Percentiles rank a stretch among this genome's conserved stretches.
phyloP scores from a whole-genome alignment of 495 filamentous ascomycete species.

The Neurospora sp. region DNA sequence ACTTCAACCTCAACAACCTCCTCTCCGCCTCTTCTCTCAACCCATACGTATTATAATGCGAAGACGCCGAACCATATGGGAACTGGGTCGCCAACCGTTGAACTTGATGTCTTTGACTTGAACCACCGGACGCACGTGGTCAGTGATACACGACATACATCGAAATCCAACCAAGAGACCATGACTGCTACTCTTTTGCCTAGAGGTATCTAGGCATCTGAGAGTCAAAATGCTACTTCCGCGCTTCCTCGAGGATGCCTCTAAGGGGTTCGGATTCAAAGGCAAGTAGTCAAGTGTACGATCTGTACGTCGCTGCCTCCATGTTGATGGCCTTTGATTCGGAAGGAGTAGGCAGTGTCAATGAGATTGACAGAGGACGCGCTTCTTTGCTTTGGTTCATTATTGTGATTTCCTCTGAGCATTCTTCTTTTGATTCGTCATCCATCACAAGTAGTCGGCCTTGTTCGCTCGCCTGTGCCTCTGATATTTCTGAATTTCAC shows the following conservation, averaged over 20 bases:
- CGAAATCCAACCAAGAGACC: background rate
- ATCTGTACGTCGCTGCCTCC: background rate
- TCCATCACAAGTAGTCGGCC: background rate
- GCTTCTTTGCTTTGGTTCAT: background rate
- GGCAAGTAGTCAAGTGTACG: background rate
- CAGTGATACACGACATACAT: background rate
- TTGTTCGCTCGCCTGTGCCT: background rate
- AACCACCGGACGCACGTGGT: background rate
- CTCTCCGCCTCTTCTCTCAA: background rate
- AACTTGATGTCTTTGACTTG: background rate
- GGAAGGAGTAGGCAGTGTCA: background rate
- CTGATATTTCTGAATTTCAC: background rate
- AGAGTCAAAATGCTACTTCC: background rate
- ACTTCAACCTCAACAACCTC: background rate
- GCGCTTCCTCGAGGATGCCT: background rate
- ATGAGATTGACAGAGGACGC: background rate
- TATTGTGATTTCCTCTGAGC: background rate
- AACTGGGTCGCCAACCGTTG: no score
- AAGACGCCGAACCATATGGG: background rate
- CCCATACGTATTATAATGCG: background rate
- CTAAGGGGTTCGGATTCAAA: background rate
- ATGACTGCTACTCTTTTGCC: background rate
- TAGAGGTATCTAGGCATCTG: background rate
- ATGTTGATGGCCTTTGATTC: background rate
- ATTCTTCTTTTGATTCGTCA: background rate